Evolutionary conservation across 208 protist species (phyloP).

Genomic region (Acanthamoeba culbertsoni): DNA sequence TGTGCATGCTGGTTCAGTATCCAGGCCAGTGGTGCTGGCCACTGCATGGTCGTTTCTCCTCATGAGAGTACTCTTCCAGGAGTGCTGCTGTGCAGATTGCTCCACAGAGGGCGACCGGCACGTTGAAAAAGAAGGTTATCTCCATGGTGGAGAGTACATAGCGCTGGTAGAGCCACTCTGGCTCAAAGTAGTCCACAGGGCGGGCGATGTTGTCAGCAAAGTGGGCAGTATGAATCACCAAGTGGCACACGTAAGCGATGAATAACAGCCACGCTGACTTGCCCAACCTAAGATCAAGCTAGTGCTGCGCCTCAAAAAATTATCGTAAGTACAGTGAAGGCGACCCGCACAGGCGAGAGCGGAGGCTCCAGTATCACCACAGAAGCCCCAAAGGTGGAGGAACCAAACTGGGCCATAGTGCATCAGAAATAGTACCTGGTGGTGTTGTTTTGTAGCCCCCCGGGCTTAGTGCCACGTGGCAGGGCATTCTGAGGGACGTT

Average conservation of each 20-base stretch:
- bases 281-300: too few relatives aligned
- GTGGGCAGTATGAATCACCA: not conserved
- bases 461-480: too few relatives aligned
- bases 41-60: not conserved
- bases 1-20: not conserved
- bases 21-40: too few relatives aligned
- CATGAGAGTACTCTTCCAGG: not conserved
- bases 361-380: too few relatives aligned
- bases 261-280: not conserved
- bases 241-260: not conserved
- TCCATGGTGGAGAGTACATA: slow-evolving; percentile 25
- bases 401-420: too few relatives aligned
- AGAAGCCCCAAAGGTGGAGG: too few relatives aligned
- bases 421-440: too few relatives aligned
- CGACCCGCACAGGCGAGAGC: too few relatives aligned
- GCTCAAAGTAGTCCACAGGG: slow-evolving; percentile 19
- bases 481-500: too few relatives aligned
- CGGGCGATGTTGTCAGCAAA: slow-evolving; percentile 16
- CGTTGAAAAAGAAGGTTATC: slow-evolving; percentile 30
- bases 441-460: too few relatives aligned
- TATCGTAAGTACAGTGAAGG: too few relatives aligned
- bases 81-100: not conserved
- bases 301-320: too few relatives aligned
- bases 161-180: not conserved
- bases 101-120: not conserved